Evolutionary conservation across 768 basidiomycete genomes (phyloP).

Genomic region (Coprinellus aureogranulatus): DNA sequence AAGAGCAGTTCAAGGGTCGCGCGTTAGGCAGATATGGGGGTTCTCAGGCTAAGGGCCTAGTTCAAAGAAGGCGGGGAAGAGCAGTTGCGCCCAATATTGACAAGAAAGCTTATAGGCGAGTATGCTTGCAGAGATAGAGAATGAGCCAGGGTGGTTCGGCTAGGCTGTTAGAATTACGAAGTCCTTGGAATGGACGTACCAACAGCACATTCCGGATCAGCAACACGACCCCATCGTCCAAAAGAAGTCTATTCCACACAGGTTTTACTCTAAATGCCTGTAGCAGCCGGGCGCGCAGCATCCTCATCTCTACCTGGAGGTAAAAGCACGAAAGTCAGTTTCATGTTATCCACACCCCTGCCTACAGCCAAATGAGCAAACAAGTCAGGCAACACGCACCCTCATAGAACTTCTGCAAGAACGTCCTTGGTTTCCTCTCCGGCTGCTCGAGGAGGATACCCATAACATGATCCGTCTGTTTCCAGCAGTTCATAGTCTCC

Average conservation of each 20-base stretch:
- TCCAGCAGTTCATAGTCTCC: slow-evolving; percentile 94
- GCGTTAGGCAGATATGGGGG: too few relatives aligned
- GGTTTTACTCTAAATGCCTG: slow-evolving; percentile 24
- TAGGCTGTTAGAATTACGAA: too few relatives aligned
- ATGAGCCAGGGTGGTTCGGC: too few relatives aligned
- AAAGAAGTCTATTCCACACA: background rate
- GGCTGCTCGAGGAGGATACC: slow-evolving; percentile 61
- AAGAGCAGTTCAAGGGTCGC: too few relatives aligned
- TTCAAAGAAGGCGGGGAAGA: too few relatives aligned
- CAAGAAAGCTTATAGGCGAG: too few relatives aligned
- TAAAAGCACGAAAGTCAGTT: slow-evolving; percentile 6
- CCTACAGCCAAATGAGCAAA: background rate
- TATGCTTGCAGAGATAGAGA: too few relatives aligned
- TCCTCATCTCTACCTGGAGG: slow-evolving; percentile 71
- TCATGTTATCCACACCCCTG: background rate
- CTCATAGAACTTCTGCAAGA: slow-evolving; percentile 83
- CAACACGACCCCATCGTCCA: too few relatives aligned
- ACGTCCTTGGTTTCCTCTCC: slow-evolving; percentile 49
- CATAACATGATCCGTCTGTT: slow-evolving; percentile 77
- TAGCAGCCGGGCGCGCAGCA: slow-evolving; percentile 66
- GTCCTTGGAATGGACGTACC: too few relatives aligned
- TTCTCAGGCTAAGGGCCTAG: too few relatives aligned
- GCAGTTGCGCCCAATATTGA: too few relatives aligned
- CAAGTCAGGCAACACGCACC: slow-evolving; percentile 44
- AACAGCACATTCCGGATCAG: too few relatives aligned